Conservation (phyloP, 345 rosid genomes). For the Reutealis trisperma region DNA sequence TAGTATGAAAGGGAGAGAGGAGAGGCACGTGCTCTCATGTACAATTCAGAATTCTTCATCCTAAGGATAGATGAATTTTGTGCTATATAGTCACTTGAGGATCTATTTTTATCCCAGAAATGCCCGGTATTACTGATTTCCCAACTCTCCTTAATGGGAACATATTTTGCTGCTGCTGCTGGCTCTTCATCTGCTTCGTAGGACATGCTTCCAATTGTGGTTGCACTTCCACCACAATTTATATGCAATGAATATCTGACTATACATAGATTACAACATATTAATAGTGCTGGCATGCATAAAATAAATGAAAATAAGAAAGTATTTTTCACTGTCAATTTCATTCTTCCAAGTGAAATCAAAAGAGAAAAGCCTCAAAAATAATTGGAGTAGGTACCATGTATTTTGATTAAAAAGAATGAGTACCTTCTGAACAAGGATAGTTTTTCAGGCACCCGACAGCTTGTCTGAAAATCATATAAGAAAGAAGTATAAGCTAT, state of each 20-base stretch:
- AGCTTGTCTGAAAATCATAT: conserved; percentile 2
- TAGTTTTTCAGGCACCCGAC: conserved; percentile 3
- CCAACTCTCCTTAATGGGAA: conserved; percentile 10
- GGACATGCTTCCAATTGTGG: conserved; percentile 4
- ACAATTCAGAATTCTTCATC: conserved; percentile 10
- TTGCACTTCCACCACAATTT: conserved; percentile 20
- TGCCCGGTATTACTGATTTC: conserved; percentile 13
- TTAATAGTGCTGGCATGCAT: not conserved
- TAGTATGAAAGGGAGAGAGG: conserved; percentile 17
- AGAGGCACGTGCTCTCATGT: conserved; percentile 10
- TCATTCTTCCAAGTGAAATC: too few relatives aligned
- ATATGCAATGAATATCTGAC: conserved; percentile 17
- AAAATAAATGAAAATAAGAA: not conserved
- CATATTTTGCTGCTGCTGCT: conserved; percentile 9
- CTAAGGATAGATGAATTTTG: conserved; percentile 7
- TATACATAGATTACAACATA: not conserved
- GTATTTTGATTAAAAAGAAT: not conserved
- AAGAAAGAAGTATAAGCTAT: not conserved
- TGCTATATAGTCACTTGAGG: conserved; percentile 7
- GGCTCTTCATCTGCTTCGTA: conserved; percentile 9
- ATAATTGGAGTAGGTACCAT: not conserved
- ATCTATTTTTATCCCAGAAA: conserved; percentile 15
- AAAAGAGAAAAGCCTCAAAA: too few relatives aligned
- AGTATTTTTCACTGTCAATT: too few relatives aligned
- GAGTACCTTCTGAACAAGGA: conserved; percentile 20